Evolutionary conservation across 805 yeast species (phyloP), one percentile per base, ranked within the genome.

Genomic region (Saccharomyces jurei): DNA sequence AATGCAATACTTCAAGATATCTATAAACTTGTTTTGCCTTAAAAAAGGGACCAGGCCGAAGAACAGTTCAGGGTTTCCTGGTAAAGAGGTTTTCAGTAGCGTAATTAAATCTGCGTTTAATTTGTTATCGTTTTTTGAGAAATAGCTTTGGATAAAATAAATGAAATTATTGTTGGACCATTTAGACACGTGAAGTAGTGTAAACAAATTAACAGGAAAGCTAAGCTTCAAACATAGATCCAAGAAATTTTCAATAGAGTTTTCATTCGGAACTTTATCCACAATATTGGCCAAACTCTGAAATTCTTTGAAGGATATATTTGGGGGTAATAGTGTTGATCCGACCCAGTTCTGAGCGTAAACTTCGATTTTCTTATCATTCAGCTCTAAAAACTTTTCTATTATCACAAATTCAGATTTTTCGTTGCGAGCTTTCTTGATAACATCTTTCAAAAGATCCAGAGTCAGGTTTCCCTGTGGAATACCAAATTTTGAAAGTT

Each of bases 341-440:
- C 67, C 63, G 26, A 65, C 54, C 61, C 63, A 56, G 50, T 66
- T 65, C 2, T 58, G 56, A 13, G 61, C 54, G 31, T 64, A 65
- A 11, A 41, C 30, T 31, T 32, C 53, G 13, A 57, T 54, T 6
- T 30, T 6, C 6, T 30, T 17, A 48, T 64, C 62, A 1, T 54
- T 49, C 14, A 53, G 28, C n/a, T 53, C 30, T 46, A 60, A 28
- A 47, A 64, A 60, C n/a, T 46, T 50, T 22, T 58, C 58, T 25
- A 54, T 54, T 8, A 60, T 49, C 27, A 50, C 26, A 21, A 60
- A 46, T 41, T 62, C 65, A 3, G 65, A 56, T 4, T 57, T 17
- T 21, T 27, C 48, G 5, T 52, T 52, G 28, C 53, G 50, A 11
- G 57, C 36, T 26, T 47, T 52, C 29, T 49, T 56, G 21, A 58